A percentile compares a stretch with the other conserved stretches of the same genome.
These are phyloP conservation scores for Malassezia caprae DNA, from an alignment of 1,284 basidiomycete genomes.

Conservation along the genomic window DNA sequence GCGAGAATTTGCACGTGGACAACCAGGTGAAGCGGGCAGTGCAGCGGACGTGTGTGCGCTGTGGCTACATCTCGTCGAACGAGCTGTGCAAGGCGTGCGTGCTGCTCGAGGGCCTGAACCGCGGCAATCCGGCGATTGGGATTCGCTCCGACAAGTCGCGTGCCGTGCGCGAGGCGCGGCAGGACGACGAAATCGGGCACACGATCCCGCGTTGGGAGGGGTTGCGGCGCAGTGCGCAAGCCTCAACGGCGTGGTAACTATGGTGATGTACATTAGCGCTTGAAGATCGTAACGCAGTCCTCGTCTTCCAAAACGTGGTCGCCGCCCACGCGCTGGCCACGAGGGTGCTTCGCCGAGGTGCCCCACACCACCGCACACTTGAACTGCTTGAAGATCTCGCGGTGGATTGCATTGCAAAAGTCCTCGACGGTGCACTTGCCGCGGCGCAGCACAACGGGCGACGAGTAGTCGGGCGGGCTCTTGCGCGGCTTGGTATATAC, in stretches of 20 bases:
- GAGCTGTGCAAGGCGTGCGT: slow-evolving; percentile 47
- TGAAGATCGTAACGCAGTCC: slow-evolving; percentile 35
- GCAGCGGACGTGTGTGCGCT: slow-evolving; percentile 37
- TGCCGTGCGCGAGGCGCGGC: slow-evolving; percentile 20
- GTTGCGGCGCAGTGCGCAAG: slow-evolving; percentile 8
- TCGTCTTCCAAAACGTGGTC: slow-evolving; percentile 40
- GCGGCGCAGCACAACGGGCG: slow-evolving; percentile 59
- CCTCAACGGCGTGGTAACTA: slow-evolving; percentile 11
- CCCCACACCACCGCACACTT: slow-evolving; percentile 90
- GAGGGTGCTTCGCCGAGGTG: slow-evolving; percentile 82
- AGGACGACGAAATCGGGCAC: slow-evolving; percentile 17
- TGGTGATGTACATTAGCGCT: slow-evolving; percentile 20
- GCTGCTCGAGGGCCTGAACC: slow-evolving; percentile 42
- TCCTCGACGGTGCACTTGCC: slow-evolving; percentile 64
- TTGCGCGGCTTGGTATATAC: slow-evolving; percentile 86
- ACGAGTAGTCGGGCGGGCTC: slow-evolving; percentile 71
- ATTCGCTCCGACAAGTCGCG: slow-evolving; percentile 34
- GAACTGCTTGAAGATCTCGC: slow-evolving; percentile 84
- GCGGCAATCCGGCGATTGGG: slow-evolving; percentile 37
- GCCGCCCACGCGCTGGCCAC: slow-evolving; percentile 85
- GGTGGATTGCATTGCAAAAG: slow-evolving; percentile 70
- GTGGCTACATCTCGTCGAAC: slow-evolving; percentile 46
- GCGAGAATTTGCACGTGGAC: slow-evolving; percentile 38
- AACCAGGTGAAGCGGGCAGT: slow-evolving; percentile 31
- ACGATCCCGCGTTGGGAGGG: slow-evolving; percentile 34